Conservation (phyloP, 129 eudicot genomes). For the Gnaphalium uliginosum region DNA sequence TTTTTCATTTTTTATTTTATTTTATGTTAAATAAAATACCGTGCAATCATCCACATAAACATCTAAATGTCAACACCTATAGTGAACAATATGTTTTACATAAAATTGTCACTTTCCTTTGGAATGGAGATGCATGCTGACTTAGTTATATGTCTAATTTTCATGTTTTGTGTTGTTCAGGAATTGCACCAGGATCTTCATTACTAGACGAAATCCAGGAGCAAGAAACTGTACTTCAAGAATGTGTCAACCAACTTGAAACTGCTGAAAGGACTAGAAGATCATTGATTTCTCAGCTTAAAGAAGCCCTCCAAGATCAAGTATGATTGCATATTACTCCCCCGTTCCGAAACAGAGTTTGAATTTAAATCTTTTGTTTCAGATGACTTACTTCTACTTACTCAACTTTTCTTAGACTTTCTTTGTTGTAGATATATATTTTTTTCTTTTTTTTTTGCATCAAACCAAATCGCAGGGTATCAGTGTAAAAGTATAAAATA, state of each 20-base stretch:
- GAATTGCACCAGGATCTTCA: constrained; percentile 50
- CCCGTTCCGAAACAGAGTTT: not conserved
- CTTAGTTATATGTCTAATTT: not conserved
- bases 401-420: not conserved
- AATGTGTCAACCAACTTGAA: constrained; percentile 73
- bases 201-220: constrained; percentile 67
- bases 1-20: no score
- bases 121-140: not conserved
- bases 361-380: not conserved
- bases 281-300: constrained; percentile 69
- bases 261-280: constrained; percentile 60
- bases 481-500: not conserved
- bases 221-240: constrained; percentile 69
- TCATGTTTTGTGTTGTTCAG: constrained; percentile 38
- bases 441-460: no score
- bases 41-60: not conserved
- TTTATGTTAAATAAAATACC: not conserved
- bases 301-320: constrained; percentile 80
- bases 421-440: not conserved
- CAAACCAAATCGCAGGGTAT: not conserved
- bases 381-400: not conserved
- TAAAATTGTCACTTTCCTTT: not conserved
- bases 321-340: constrained; percentile 42
- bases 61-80: not conserved
- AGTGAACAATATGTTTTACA: not conserved